A percentile compares a stretch with the other conserved stretches of the same genome.
Conservation (phyloP, 1,139 yeast species). For the Geotrichum cucujoidarum region DNA sequence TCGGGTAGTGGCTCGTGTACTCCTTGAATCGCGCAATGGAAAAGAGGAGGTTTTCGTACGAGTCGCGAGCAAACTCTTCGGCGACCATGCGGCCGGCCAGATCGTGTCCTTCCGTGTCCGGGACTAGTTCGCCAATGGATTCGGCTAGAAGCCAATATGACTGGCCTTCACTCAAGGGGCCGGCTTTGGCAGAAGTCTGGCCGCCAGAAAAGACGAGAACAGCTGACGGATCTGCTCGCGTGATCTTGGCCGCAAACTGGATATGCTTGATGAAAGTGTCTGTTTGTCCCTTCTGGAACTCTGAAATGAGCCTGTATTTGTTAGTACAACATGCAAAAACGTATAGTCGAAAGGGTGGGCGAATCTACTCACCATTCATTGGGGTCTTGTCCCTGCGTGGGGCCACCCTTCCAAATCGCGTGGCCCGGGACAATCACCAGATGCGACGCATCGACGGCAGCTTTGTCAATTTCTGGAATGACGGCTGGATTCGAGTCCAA, state of each 20-base stretch:
- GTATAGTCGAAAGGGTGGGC: too few species aligned
- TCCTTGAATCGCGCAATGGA: slow-evolving; percentile 56
- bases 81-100: slow-evolving; percentile 37
- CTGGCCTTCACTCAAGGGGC: slow-evolving; percentile 56
- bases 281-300: slow-evolving; percentile 63
- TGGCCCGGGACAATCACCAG: slow-evolving; percentile 65
- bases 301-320: slow-evolving; percentile 52
- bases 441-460: slow-evolving; percentile 25
- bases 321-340: neutral
- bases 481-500: neutral
- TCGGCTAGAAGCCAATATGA: slow-evolving; percentile 21
- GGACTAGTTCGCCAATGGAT: slow-evolving; percentile 8
- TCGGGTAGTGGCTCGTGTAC: slow-evolving; percentile 47
- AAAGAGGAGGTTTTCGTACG: slow-evolving; percentile 71
- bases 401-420: slow-evolving; percentile 49
- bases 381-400: slow-evolving; percentile 4
- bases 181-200: slow-evolving; percentile 52
- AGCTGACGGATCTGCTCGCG: slow-evolving; percentile 32
- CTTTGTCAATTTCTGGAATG: neutral
- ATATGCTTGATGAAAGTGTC: slow-evolving; percentile 69
- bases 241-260: slow-evolving; percentile 35
- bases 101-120: slow-evolving; percentile 15
- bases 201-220: slow-evolving; percentile 65
- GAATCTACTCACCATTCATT: slow-evolving; percentile 2
- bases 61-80: slow-evolving; percentile 76